Base-by-base conservation (phyloP, 495 filamentous ascomycete genomes). In the Neurospora africana region DNA sequence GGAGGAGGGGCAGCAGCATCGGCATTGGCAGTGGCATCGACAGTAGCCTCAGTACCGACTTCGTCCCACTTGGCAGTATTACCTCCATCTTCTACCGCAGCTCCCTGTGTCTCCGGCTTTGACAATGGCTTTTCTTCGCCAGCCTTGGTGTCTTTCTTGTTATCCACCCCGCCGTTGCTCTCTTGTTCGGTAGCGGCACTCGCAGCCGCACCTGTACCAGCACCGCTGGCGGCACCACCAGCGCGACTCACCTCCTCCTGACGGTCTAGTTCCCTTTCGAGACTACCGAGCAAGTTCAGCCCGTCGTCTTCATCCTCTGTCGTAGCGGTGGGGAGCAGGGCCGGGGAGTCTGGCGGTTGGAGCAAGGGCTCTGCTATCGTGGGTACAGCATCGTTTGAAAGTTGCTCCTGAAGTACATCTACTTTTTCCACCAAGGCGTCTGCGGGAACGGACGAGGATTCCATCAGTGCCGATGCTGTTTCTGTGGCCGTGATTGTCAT, bases 231-330 rank as follows among this genome's bases (percentile, higher is more conserved):
- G 5, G 41, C 41, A 44, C 73, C 65, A 40, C 38, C 67, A 36
- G 68, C 38, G 13, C 44, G 73, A 47, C 75, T 75, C 37, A 77
- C 27, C 11, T 70, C 72, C 71, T 78, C 76, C 58, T 81, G 76
- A 33, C 76, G 74, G 53, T 81, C 73, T 23, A 79, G 75, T 61
- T 81, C 79, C 21, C 74, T 70, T 58, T 81, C 79, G 9, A 81
- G 78, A 44, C 75, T 77, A 43, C 78, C 74, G 7, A 81, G 72
- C 69, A 79, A 38, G 39, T 79, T 75, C 15, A 77, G 71, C 15
- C 75, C 78, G 44, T 77, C 79, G 44, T 78, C 79, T 17, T 79
- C 79, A 44, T 77, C 75, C 1, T 72, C 76, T 4, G 70, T 69
- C 4, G 70, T 43, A 1, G 67, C 68, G 0, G 76, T 72, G 7